Percentiles rank a stretch among this genome's conserved stretches.
phyloP scores from a whole-genome alignment of 495 filamentous ascomycete genomes.

The Neurospora sp. region DNA sequence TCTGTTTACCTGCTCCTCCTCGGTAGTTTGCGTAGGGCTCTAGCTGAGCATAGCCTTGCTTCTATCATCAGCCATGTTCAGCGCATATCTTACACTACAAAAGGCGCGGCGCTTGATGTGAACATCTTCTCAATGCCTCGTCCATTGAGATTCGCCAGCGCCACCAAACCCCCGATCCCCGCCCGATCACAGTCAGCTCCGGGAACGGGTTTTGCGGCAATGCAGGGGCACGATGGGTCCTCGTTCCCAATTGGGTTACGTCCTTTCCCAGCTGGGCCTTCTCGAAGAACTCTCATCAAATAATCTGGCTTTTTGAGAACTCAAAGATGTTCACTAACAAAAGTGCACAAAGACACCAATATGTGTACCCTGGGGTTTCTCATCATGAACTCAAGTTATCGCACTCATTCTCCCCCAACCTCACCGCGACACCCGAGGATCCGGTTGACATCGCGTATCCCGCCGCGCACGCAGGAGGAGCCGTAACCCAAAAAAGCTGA shows the following conservation, averaged over 20 bases:
- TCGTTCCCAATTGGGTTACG: neutral
- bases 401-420: neutral
- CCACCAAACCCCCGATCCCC: neutral
- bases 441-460: neutral
- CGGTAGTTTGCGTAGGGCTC: neutral
- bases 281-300: neutral
- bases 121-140: neutral
- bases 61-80: neutral
- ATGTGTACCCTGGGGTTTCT: neutral
- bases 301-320: neutral
- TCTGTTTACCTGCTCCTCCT: neutral
- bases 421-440: neutral
- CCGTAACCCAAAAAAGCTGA: neutral
- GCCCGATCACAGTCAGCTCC: neutral
- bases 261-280: neutral
- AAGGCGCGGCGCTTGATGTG: neutral
- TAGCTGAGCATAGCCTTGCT: neutral
- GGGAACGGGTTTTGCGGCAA: neutral
- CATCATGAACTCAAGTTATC: neutral
- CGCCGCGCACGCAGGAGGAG: neutral
- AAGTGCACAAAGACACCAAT: neutral
- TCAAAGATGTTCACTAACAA: neutral
- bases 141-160: neutral
- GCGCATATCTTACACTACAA: neutral
- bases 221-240: neutral